Base-by-base conservation (phyloP, 78 protist genomes). In the Planoprotostelium fungivorum region DNA sequence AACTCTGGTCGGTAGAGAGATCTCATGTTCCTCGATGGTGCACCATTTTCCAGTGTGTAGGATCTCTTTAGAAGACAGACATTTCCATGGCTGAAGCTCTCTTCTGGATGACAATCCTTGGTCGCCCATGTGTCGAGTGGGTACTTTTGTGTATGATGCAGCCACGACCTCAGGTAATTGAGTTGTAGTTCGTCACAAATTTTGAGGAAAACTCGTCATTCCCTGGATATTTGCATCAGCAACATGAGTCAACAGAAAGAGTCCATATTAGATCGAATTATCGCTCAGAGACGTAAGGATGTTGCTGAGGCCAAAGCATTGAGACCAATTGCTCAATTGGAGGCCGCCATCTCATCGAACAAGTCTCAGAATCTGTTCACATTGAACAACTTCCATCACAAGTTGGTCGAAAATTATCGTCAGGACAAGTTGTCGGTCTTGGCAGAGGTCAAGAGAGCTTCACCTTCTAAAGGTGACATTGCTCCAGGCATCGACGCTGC, bases 381-480 rank as follows among this genome's bases (percentile, higher is more conserved):
- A 51, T 5, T 16, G 31, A 51, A 51, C 16, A 16, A 51, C 16
- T 51, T 51, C 16, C 73, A 51, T 51, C 31, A 16, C 5, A 51
- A 16, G 73, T 16, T 51, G 5, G 5, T 51, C 5, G 73, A 16
- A 16, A 51, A 51, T 51, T 51, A 25, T 16, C 5, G 87, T 25
- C 34, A 5, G 5, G 36, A 16, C 37, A 85, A 85, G 16, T 1
- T 87, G 51, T 86, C 90, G 0, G 37, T 88, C 31, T 28, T 90
- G 35, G 95, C 90, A 0, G 95, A 93, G 84, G 23, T 95, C 35
- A 95, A 95, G 95, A 51, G 94, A 0, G 96, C 96, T 10, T 87
- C 91, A 25, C 96, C 96, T 1, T 35, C 86, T 31, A 90, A 88
- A 39, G 95, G 95, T 28, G 95, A 95, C 90, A 92, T 95, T 29